Base-by-base conservation (phyloP, 352 stramenopile genomes). In the Pythium grandisporangium region DNA sequence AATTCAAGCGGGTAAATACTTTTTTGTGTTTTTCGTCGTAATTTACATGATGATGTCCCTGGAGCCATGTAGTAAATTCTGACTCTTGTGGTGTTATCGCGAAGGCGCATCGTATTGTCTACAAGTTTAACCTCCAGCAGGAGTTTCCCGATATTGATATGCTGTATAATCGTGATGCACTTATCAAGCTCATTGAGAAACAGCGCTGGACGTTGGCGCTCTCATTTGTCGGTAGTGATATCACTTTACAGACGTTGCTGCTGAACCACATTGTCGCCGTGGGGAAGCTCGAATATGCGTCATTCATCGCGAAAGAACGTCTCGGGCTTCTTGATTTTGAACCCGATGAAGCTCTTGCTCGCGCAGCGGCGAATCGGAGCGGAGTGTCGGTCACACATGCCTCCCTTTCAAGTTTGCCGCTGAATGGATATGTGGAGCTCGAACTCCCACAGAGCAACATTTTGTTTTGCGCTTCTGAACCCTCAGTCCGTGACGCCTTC, bases 21-120 rank as follows among this genome's bases (percentile, higher is more conserved):
- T 6, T 22, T n/a, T 11, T n/a, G 6, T 7, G 23, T 45, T 32
- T 51, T 14, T 42, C n/a, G n/a, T n/a, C n/a, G n/a, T n/a, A n/a
- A 14, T 30, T 19, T 13, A 23, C 16, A 3, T 21, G 30, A n/a
- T 30, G 20, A 24, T 24, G 8, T 33, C 17, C 16, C 10, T 14
- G 11, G 17, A 42, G 36, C 20, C 11, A 19, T 38, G n/a, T 43
- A 6, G 17, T 43, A 3, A 35, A 32, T 36, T 25, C 6, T 11
- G 14, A 38, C 5, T 23, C 11, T 33, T 33, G 12, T 5, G 23
- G 8, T 43, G 14, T 33, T 47, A 11, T 47, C 14, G 11, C 17
- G n/a, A 43, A 84, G 71, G 71, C 72, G 0, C 64, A 85, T 56
- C 66, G 66, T 16, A 48, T 85, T 8, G 72, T 85, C 14, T 53